Evolutionary conservation across 371 early-diverging fungal genomes (phyloP).

Genomic region (Apophysomyces ossiformis): DNA sequence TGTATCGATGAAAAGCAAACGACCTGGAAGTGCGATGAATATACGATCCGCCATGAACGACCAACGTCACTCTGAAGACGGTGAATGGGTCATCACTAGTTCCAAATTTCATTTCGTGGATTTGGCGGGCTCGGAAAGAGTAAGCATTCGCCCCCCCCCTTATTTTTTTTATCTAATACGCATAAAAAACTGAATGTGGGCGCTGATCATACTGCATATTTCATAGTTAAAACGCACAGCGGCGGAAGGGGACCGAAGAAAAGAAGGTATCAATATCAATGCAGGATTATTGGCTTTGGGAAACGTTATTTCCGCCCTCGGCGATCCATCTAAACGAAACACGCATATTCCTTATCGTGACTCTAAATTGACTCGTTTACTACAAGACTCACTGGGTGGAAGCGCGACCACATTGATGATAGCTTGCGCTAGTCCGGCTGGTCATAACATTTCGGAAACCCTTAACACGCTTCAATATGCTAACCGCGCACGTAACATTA

Average conservation of each 20-base stretch:
- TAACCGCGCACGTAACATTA: constrained; percentile 86
- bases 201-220: neutral
- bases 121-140: constrained; percentile 96
- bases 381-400: constrained; percentile 97
- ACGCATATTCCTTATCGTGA: constrained; percentile 96
- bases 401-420: constrained; percentile 92
- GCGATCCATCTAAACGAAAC: constrained; percentile 72
- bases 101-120: constrained; percentile 99
- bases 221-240: constrained; percentile 87
- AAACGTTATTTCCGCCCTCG: constrained; percentile 98
- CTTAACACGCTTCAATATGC: constrained; percentile 92
- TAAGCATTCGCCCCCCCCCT: constrained; percentile 46
- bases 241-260: constrained; percentile 92
- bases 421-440: constrained; percentile 88
- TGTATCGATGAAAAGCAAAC: constrained; percentile 26
- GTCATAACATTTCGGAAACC: constrained; percentile 87
- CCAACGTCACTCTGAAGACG: constrained; percentile 31
- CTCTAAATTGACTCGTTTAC: constrained; percentile 95
- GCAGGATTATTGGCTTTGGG: constrained; percentile 97
- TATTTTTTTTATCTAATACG: constrained; percentile 32
- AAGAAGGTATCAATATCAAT: constrained; percentile 99
- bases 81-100: constrained; percentile 63
- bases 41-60: constrained; percentile 3
- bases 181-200: neutral
- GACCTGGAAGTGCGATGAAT: constrained; percentile 15